Conservation (phyloP, 108 stramenopile species). For the Nannochloropsis salina region DNA sequence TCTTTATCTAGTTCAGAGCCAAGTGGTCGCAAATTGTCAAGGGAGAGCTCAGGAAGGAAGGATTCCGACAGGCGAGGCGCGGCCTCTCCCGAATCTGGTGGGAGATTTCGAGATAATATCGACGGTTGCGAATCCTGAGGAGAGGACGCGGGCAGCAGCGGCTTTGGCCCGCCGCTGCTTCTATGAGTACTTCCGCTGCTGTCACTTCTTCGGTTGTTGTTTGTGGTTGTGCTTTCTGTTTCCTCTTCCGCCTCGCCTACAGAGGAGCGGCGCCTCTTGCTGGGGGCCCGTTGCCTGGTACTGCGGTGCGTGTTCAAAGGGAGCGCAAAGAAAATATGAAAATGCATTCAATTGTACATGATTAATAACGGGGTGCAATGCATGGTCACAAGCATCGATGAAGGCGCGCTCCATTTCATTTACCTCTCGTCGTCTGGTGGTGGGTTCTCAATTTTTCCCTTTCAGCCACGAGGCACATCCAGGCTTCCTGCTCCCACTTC, state of each 20-base stretch:
- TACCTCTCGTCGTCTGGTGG: too few species aligned
- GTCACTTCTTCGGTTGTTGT: neutral
- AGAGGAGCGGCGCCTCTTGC: conserved; percentile 7
- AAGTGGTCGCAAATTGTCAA: too few species aligned
- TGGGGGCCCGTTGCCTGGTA: neutral
- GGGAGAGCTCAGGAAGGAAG: too few species aligned
- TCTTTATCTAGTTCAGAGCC: neutral
- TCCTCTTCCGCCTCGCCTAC: neutral
- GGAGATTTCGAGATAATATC: neutral
- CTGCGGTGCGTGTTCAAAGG: neutral
- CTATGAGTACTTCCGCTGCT: neutral
- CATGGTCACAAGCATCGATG: too few species aligned
- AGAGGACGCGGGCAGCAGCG: neutral
- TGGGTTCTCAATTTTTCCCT: too few species aligned
- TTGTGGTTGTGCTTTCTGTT: neutral
- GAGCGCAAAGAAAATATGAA: neutral
- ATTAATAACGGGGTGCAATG: too few species aligned
- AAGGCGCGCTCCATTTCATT: too few species aligned
- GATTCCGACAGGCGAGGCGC: too few species aligned
- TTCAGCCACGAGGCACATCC: too few species aligned
- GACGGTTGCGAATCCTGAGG: neutral
- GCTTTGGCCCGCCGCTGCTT: conserved; percentile 5
- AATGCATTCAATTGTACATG: neutral
- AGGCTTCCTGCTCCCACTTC: too few species aligned
- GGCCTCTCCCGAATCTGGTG: too few species aligned